Conservation (phyloP, 1,284 basidiomycete species). For the Sphaerobolus stellatus region DNA sequence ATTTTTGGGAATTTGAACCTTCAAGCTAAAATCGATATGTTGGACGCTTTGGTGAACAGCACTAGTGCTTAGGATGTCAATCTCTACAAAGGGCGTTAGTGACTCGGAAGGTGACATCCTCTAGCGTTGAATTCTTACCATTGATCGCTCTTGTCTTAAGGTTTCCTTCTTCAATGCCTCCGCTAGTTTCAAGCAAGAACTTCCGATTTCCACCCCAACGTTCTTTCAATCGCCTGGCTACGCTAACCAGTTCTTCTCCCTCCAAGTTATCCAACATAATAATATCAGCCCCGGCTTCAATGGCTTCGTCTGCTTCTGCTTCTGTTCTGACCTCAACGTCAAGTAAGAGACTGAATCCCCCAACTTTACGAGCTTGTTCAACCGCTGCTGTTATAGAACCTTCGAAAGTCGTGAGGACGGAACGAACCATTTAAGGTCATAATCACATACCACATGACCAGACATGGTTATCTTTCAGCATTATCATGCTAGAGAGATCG, state of each 20-base stretch:
- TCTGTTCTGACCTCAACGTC: constrained; percentile 93
- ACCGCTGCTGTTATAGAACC: constrained; percentile 92
- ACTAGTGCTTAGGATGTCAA: constrained; percentile 93
- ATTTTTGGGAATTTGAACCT: constrained; percentile 70
- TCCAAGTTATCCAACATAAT: constrained; percentile 98
- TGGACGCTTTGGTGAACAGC: constrained; percentile 89
- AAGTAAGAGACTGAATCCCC: constrained; percentile 90
- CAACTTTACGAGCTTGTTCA: constrained; percentile 79
- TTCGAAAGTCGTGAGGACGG: constrained; percentile 9
- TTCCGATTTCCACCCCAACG: constrained; percentile 77
- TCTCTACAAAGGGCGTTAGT: constrained; percentile 53
- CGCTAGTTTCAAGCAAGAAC: constrained; percentile 89
- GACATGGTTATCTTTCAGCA: constrained; percentile 99
- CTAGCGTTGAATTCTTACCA: no score
- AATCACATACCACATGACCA: constrained; percentile 81
- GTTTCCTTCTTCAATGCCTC: constrained; percentile 87
- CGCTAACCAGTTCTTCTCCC: constrained; percentile 66
- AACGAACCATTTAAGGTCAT: neutral
- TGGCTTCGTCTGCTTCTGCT: constrained; percentile 92
- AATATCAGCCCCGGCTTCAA: constrained; percentile 94
- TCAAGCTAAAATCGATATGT: constrained; percentile 92
- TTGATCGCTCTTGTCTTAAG: constrained; percentile 72
- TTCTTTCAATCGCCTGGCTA: constrained; percentile 71
- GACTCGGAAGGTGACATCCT: neutral
- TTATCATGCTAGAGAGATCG: constrained; percentile 97